A percentile compares a stretch with the other conserved stretches of the same genome.
Evolutionary conservation across 139 green algal genomes (phyloP).

Genomic region (Ettlia oleoabundans): DNA sequence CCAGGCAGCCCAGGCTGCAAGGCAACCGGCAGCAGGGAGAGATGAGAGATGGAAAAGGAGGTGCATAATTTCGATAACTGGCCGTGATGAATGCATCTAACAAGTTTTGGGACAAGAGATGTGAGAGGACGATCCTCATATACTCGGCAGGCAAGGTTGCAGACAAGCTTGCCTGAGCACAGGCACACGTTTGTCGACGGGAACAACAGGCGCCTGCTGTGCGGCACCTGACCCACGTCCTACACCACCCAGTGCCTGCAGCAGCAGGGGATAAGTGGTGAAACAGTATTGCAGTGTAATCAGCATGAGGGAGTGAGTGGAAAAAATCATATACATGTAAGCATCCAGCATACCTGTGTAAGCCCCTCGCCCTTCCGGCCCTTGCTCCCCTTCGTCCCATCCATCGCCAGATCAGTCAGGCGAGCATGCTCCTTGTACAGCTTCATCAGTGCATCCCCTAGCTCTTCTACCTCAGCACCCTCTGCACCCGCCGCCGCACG

Average conservation of each 20-base stretch:
- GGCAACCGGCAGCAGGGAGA: not conserved
- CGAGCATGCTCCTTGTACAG: constrained; percentile 49
- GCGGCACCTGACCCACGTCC: not conserved
- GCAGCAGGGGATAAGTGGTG: not conserved
- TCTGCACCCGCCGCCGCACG: not conserved
- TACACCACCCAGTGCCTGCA: not conserved
- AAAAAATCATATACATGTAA: not conserved
- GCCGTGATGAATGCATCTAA: too few species aligned
- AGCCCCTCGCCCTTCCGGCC: constrained; percentile 19
- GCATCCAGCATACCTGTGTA: constrained; percentile 1
- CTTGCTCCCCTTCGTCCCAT: constrained; percentile 30
- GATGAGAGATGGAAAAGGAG: not conserved
- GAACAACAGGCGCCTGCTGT: not conserved
- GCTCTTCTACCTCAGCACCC: not conserved
- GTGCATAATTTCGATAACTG: too few species aligned
- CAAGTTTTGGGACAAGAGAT: not conserved
- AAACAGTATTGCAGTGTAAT: not conserved
- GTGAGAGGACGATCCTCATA: not conserved
- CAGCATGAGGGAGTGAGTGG: not conserved
- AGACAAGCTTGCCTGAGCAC: constrained; percentile 8
- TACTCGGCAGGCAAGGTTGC: not conserved
- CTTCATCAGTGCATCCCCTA: constrained; percentile 28
- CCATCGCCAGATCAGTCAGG: constrained; percentile 40
- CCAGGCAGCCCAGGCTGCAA: constrained; percentile 27
- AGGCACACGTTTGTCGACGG: constrained; percentile 33